Conservation (phyloP, 2,329 filamentous ascomycete species). For the Exophiala oligosperma region DNA sequence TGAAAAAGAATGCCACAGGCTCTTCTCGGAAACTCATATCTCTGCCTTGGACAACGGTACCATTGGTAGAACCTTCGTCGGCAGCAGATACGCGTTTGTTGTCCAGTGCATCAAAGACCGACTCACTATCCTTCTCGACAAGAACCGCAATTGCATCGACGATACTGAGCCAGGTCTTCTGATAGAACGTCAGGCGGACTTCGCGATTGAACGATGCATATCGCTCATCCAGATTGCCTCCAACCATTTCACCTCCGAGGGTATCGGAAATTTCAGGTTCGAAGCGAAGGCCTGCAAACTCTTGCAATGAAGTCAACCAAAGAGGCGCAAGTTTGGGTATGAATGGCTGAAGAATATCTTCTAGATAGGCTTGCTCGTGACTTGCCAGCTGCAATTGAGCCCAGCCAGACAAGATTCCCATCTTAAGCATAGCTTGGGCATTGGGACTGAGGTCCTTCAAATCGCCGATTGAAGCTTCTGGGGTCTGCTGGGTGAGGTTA, state of each 20-base stretch:
- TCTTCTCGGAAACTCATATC: constrained; percentile 98
- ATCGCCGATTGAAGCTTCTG: constrained; percentile 68
- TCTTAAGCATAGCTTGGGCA: constrained; percentile 97
- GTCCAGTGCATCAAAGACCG: constrained; percentile 94
- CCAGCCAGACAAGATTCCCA: constrained; percentile 96
- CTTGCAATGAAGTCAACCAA: constrained; percentile 89
- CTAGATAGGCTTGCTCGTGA: constrained; percentile 83
- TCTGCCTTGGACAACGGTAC: constrained; percentile 43
- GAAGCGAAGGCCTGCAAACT: constrained; percentile 89
- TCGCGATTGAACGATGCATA: constrained; percentile 94
- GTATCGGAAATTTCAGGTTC: constrained; percentile 97
- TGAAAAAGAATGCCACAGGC: constrained; percentile 97
- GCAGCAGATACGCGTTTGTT: constrained; percentile 60
- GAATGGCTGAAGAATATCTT: constrained; percentile 85
- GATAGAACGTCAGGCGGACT: constrained; percentile 91
- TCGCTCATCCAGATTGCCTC: constrained; percentile 85
- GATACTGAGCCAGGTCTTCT: constrained; percentile 93
- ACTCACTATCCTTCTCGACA: constrained; percentile 96
- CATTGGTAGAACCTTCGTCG: constrained; percentile 29
- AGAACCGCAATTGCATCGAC: constrained; percentile 96
- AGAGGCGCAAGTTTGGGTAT: constrained; percentile 86
- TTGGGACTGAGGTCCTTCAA: constrained; percentile 91
- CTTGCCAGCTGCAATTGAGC: constrained; percentile 95
- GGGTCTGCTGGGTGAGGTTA: constrained; percentile 60
- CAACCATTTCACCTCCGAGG: constrained; percentile 75